Conservation (phyloP, 495 filamentous ascomycete genomes). For the Immersiella caudata region DNA sequence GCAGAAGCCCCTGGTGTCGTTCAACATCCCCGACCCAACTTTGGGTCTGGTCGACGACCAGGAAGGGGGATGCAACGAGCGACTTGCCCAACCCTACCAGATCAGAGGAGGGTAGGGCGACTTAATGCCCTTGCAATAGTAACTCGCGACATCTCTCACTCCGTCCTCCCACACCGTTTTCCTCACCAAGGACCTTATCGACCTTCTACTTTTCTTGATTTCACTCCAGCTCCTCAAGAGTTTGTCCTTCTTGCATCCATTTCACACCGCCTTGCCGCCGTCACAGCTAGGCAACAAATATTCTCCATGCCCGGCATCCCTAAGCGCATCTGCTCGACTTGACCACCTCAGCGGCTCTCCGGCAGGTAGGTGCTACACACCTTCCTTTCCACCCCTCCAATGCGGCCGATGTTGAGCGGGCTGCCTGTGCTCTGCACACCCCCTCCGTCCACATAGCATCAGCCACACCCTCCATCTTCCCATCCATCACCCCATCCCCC, state of each 20-base stretch:
- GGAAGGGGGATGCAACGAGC: conserved; percentile 5
- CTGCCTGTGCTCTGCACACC: conserved; percentile 9
- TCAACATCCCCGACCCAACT: conserved; percentile 2
- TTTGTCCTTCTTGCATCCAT: not conserved
- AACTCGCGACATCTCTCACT: conserved; percentile 8
- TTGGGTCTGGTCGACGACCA: not conserved
- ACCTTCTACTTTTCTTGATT: not conserved
- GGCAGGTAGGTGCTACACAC: not conserved
- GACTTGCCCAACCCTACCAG: conserved; percentile 6
- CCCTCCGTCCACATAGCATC: conserved; percentile 11
- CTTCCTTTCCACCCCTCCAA: not conserved
- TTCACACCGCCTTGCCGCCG: not conserved
- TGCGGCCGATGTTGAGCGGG: not conserved
- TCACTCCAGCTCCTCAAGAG: not conserved
- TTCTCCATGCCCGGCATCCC: not conserved
- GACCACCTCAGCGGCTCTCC: not conserved
- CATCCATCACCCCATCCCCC: conserved; percentile 1
- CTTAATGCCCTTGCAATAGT: conserved; percentile 3
- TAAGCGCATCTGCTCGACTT: not conserved
- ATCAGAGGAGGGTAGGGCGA: not conserved
- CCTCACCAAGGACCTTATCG: not conserved
- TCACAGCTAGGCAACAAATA: not conserved
- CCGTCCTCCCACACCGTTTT: not conserved
- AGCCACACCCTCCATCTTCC: conserved; percentile 16
- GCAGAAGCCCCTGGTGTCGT: not conserved